These are phyloP conservation scores for Pseudoscleropodium purum DNA, from an alignment of 225 moss, liverwort and hornwort species.

Conservation along the genomic window DNA sequence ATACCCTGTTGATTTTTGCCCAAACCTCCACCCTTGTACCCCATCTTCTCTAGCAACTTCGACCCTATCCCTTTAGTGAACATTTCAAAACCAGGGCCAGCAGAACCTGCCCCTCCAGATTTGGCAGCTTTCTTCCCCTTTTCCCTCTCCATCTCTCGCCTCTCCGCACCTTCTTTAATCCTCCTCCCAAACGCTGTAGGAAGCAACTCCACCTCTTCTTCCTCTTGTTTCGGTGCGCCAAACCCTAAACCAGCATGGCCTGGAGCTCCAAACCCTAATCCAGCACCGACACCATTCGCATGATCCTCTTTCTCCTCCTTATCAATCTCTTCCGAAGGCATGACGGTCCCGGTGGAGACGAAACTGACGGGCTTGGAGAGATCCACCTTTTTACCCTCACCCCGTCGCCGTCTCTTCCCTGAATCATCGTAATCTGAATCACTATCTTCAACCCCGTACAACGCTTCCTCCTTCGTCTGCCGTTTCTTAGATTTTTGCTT, in stretches of 20 bases:
- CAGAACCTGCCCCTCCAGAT: slow-evolving; percentile 19
- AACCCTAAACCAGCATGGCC: slow-evolving; percentile 40
- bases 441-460: slow-evolving; percentile 70
- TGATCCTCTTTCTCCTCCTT: slow-evolving; percentile 40
- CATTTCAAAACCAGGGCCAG: slow-evolving; percentile 55
- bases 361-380: slow-evolving; percentile 76
- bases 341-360: slow-evolving; percentile 69
- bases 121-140: slow-evolving; percentile 61
- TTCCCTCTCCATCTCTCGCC: slow-evolving; percentile 71
- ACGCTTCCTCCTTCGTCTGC: slow-evolving; percentile 78
- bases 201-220: slow-evolving; percentile 55
- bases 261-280: slow-evolving; percentile 43
- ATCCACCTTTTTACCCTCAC: slow-evolving; percentile 53
- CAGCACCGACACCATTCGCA: slow-evolving; percentile 28
- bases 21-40: slow-evolving; percentile 91
- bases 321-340: slow-evolving; percentile 59
- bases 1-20: slow-evolving; percentile 92
- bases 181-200: slow-evolving; percentile 91
- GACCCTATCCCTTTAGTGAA: slow-evolving; percentile 73
- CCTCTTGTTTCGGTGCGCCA: slow-evolving; percentile 28
- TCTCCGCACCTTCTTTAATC: slow-evolving; percentile 80
- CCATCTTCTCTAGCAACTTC: slow-evolving; percentile 95
- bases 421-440: slow-evolving; percentile 70
- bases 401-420: slow-evolving; percentile 66
- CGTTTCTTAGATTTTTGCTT: slow-evolving; percentile 59